A percentile compares a stretch with the other conserved stretches of the same genome.
Conservation (phyloP, 2,329 filamentous ascomycete genomes). For the Trichoderma sp. region DNA sequence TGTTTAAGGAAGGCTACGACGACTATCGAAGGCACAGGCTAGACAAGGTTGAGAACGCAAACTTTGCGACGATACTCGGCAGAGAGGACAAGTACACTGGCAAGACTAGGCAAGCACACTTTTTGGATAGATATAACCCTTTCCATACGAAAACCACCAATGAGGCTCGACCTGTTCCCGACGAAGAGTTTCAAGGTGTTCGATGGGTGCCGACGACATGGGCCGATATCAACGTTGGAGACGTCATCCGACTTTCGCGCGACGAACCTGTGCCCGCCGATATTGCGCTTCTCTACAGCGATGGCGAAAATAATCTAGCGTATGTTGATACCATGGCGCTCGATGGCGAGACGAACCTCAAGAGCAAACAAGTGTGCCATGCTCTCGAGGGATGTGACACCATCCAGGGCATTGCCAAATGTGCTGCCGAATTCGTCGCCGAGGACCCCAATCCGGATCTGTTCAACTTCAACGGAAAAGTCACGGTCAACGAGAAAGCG, state of each 20-base stretch:
- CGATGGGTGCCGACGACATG: slow-evolving; percentile 51
- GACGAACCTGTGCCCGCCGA: slow-evolving; percentile 83
- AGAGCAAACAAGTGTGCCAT: slow-evolving; percentile 67
- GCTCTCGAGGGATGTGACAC: slow-evolving; percentile 57
- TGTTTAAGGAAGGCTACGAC: slow-evolving; percentile 83
- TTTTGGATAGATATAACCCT: slow-evolving; percentile 32
- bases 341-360: slow-evolving; percentile 79
- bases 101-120: slow-evolving; percentile 25
- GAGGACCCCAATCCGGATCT: slow-evolving; percentile 77
- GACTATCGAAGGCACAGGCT: slow-evolving; percentile 76
- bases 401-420: slow-evolving; percentile 51
- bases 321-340: slow-evolving; percentile 84
- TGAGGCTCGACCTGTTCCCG: slow-evolving; percentile 35
- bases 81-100: slow-evolving; percentile 34
- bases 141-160: slow-evolving; percentile 31
- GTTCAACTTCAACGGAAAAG: slow-evolving; percentile 71
- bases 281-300: slow-evolving; percentile 71
- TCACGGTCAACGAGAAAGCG: slow-evolving; percentile 55
- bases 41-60: slow-evolving; percentile 75
- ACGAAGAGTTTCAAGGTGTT: slow-evolving; percentile 58
- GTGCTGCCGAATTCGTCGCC: slow-evolving; percentile 61
- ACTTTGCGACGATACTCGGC: slow-evolving; percentile 46
- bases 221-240: slow-evolving; percentile 48
- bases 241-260: slow-evolving; percentile 51
- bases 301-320: slow-evolving; percentile 73